These are phyloP conservation scores for Corymbia citriodora DNA, from an alignment of 441 rosid genomes.

Conservation along the genomic window DNA sequence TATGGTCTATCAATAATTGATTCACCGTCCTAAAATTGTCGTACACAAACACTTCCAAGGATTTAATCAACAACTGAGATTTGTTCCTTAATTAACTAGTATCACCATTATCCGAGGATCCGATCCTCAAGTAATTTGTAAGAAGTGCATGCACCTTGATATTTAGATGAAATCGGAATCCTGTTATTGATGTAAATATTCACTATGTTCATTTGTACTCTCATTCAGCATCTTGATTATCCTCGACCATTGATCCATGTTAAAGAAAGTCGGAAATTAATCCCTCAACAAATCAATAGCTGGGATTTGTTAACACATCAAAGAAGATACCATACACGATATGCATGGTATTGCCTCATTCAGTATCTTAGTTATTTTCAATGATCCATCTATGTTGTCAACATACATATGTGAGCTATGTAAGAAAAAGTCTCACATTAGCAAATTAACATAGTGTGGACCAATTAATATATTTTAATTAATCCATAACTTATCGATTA, in stretches of 20 bases:
- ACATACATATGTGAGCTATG: background rate
- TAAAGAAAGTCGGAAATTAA: too few relatives aligned
- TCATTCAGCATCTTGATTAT: background rate
- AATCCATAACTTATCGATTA: rapidly evolving
- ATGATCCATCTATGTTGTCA: background rate
- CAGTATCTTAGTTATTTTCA: too few relatives aligned
- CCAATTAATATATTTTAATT: background rate
- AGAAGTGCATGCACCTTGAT: background rate
- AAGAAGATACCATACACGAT: too few relatives aligned
- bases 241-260: background rate
- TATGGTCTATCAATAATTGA: background rate
- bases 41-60: background rate
- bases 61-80: too few relatives aligned
- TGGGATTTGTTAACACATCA: too few relatives aligned
- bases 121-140: background rate
- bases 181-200: background rate
- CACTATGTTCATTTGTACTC: background rate
- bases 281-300: too few relatives aligned
- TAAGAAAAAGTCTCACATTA: rapidly evolving
- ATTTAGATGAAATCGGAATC: background rate
- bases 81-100: background rate
- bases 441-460: rapidly evolving
- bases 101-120: too few relatives aligned
- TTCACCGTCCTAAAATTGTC: background rate
- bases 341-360: too few relatives aligned